Percentiles rank a stretch among this genome's conserved stretches.
Evolutionary conservation across 106 monocot genomes (phyloP).

Genomic region (Allium fistulosum): DNA sequence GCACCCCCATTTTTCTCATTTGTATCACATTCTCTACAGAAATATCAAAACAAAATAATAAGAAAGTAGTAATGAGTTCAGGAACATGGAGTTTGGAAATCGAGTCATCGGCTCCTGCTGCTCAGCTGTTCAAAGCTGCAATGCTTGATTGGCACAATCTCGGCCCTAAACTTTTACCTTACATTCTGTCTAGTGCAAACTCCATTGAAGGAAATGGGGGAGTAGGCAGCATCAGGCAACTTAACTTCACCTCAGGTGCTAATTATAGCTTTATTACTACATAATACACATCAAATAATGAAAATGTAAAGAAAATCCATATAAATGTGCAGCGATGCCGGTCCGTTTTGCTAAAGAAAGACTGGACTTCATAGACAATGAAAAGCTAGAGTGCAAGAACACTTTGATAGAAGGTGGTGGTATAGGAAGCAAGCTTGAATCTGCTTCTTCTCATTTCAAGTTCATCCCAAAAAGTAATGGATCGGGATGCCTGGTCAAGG

Average conservation of each 20-base stretch:
- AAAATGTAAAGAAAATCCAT: not conserved
- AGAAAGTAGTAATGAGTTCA: not conserved
- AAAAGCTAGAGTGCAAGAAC: constrained; percentile 23
- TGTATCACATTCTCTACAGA: no score
- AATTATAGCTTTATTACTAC: not conserved
- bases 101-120: constrained; percentile 19
- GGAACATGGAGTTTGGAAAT: constrained; percentile 14
- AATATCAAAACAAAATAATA: no score
- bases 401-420: constrained; percentile 21
- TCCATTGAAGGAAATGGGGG: constrained; percentile 20
- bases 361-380: constrained; percentile 24
- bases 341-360: constrained; percentile 19
- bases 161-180: constrained; percentile 33
- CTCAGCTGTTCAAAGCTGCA: constrained; percentile 24
- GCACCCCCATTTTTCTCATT: no score
- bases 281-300: not conserved
- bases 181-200: constrained; percentile 16
- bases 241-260: constrained; percentile 34
- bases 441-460: constrained; percentile 13
- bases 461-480: constrained; percentile 2
- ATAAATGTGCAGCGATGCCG: constrained; percentile 6
- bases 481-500: constrained; percentile 7
- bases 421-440: constrained; percentile 12
- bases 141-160: constrained; percentile 39
- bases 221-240: constrained; percentile 27